phyloP scores from a whole-genome alignment of 345 rosid species.

The Ricinus communis region DNA sequence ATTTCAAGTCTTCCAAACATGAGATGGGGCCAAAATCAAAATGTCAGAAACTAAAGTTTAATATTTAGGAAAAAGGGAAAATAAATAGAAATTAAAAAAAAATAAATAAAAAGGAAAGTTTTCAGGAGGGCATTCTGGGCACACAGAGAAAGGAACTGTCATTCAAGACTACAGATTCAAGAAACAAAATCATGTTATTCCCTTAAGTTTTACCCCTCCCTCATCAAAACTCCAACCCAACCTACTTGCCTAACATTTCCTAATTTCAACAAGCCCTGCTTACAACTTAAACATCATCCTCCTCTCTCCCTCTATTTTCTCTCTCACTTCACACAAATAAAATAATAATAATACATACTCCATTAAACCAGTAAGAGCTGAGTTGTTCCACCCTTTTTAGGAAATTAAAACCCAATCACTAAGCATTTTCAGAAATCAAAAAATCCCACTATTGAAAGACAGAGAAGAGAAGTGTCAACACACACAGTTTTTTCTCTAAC shows the following conservation, averaged over 20 bases:
- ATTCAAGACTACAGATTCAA: constrained; percentile 24
- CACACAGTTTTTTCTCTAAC: too few relatives aligned
- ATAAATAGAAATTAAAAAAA: not conserved
- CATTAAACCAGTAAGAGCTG: constrained; percentile 6
- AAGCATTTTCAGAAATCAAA: constrained; percentile 17
- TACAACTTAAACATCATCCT: not conserved
- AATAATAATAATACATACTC: not conserved
- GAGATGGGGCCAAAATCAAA: constrained; percentile 6
- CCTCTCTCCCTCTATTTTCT: not conserved
- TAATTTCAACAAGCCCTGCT: constrained; percentile 10
- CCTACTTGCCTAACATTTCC: constrained; percentile 15
- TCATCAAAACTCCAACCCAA: constrained; percentile 9
- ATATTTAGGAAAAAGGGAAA: not conserved
- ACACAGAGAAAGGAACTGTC: constrained; percentile 28
- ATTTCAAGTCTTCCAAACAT: not conserved
- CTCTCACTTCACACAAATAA: not conserved
- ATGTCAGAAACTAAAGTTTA: constrained; percentile 8
- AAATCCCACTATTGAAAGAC: not conserved
- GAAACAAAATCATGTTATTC: constrained; percentile 33
- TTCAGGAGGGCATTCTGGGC: constrained; percentile 21
- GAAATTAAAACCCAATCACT: constrained; percentile 1
- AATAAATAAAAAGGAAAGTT: not conserved
- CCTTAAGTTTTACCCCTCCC: constrained; percentile 23
- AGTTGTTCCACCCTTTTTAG: constrained; percentile 22
- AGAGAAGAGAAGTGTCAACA: not conserved